Base-by-base conservation (phyloP, 306 rosid genomes). In the Rubus parviflorus region DNA sequence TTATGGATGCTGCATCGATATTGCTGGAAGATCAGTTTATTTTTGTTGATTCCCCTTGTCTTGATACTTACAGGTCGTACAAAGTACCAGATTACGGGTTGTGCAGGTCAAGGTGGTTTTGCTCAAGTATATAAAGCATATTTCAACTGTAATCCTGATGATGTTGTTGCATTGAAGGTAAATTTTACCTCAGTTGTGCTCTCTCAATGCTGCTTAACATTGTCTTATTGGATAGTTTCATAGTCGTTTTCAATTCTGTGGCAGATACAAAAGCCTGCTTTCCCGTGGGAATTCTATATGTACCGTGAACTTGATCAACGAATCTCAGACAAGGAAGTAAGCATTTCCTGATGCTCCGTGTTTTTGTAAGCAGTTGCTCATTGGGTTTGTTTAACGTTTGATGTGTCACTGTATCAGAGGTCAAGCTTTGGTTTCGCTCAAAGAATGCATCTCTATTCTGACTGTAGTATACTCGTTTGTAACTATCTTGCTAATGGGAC, bases 271-370 rank as follows among this genome's bases (percentile, higher is more conserved):
- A 92, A 84, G 80, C 98, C 98, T 70, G 83, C 96, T 84, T 95
- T 86, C 87, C 81, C 92, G 68, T 95, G 97, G 98, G 98, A 90
- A 81, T 92, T 95, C 86, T 95, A 92, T 82, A 88, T 95, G 89
- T 92, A 95, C 71, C 97, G 93, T 66, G 96, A 88, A 87, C 95
- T 95, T 63, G 97, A 95, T 86, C 81, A 43, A 62, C 91, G 92
- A 62, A 88, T 95, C 85, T 70, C 76, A 68, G 85, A 70, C 42
- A 86, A 89, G 76, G 90, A 89, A 81, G 97, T 90, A 64, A 38
- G 52, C 38, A 63, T 77, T 71, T 48, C 35, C 67, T 45, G 63
- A 51, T 79, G 58, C 77, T 58, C 71, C 49, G 48, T 41, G 58
- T 56, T 52, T 81, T 69, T 70, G 76, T 71, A 68, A 75, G 49